These are phyloP conservation scores for Paraleonurus japonicus DNA, from an alignment of 257 asterid species.

Conservation along the genomic window DNA sequence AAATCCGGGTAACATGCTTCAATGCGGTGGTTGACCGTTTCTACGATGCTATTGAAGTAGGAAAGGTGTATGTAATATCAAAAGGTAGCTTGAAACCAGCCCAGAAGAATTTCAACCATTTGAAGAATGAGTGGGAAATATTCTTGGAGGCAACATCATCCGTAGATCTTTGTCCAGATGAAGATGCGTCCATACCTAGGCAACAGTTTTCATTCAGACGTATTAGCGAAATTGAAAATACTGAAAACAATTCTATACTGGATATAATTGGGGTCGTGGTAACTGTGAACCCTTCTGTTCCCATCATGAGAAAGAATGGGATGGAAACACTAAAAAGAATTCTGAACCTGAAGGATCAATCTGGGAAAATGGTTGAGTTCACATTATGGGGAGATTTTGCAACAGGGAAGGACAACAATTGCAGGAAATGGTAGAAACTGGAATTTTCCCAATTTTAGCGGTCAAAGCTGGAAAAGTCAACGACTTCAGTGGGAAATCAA, in stretches of 20 bases:
- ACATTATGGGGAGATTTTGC: conserved; percentile 98
- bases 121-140: conserved; percentile 95
- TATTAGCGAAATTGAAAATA: conserved; percentile 69
- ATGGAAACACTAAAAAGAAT: conserved; percentile 92
- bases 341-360: conserved; percentile 79
- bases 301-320: conserved; percentile 91
- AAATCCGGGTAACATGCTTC: conserved; percentile 91
- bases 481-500: conserved; percentile 90
- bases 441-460: conserved; percentile 72
- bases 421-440: conserved; percentile 63
- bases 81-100: conserved; percentile 94
- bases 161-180: conserved; percentile 79
- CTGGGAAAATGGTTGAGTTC: conserved; percentile 74
- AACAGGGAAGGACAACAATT: conserved; percentile 83
- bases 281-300: conserved; percentile 83
- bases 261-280: conserved; percentile 83
- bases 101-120: conserved; percentile 91
- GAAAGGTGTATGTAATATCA: conserved; percentile 83
- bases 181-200: conserved; percentile 79
- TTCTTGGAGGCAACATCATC: conserved; percentile 70
- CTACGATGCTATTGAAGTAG: conserved; percentile 67
- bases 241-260: conserved; percentile 76
- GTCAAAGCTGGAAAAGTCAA: conserved; percentile 91
- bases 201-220: conserved; percentile 84
- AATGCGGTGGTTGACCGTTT: conserved; percentile 87